Conservation (phyloP, 305 asterid species). For the Petunia hybrid region DNA sequence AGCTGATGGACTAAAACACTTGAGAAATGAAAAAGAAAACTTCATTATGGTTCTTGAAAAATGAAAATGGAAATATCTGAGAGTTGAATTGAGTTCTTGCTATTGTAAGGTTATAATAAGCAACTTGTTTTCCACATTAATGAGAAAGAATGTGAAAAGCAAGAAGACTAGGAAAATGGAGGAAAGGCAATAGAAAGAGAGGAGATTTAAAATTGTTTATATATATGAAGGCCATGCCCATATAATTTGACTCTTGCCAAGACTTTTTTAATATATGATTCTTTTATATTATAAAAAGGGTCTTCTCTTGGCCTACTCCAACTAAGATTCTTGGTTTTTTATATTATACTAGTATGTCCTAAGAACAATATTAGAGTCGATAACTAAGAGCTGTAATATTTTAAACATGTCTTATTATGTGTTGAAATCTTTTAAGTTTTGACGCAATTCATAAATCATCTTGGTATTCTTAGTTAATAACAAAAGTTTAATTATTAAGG, state of each 20-base stretch:
- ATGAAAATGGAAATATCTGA: not conserved
- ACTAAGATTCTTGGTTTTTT: not conserved
- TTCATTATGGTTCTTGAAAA: constrained; percentile 34
- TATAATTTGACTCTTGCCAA: constrained; percentile 8
- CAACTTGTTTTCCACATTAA: not conserved
- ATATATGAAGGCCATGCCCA: constrained; percentile 8
- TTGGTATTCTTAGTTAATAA: too few relatives aligned
- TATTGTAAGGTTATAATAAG: not conserved
- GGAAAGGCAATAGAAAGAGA: not conserved
- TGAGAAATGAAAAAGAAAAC: constrained; percentile 33
- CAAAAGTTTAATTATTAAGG: too few relatives aligned
- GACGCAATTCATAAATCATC: too few relatives aligned
- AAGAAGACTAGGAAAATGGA: not conserved
- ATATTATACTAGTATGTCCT: not conserved
- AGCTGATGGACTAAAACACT: constrained; percentile 39
- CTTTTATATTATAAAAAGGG: not conserved
- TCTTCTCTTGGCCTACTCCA: not conserved
- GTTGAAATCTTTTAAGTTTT: too few relatives aligned
- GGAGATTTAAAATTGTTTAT: not conserved
- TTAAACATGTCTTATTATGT: too few relatives aligned
- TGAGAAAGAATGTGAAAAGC: constrained; percentile 8
- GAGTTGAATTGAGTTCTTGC: not conserved
- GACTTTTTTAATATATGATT: not conserved
- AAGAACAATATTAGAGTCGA: not conserved
- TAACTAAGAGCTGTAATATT: too few relatives aligned